Conservation (phyloP, 2,329 filamentous ascomycete species). For the Xylaria hypoxylon region DNA sequence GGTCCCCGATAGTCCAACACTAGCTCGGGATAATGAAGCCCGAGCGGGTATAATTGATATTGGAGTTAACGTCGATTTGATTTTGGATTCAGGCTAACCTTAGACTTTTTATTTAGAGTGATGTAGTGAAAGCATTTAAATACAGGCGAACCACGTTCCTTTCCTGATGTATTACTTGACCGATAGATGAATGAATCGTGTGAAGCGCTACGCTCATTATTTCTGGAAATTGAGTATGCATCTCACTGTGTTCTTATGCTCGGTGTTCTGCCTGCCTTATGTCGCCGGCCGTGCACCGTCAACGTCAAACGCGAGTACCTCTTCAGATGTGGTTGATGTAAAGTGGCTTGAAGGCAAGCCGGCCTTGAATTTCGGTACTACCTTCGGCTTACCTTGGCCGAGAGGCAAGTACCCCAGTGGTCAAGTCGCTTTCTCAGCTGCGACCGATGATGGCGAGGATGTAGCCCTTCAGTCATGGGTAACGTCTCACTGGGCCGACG, state of each 20-base stretch:
- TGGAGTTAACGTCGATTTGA: conserved; percentile 9
- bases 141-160: not conserved
- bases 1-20: not conserved
- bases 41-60: conserved; percentile 17
- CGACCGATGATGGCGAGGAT: conserved; percentile 42
- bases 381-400: conserved; percentile 60
- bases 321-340: conserved; percentile 45
- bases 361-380: conserved; percentile 52
- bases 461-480: conserved; percentile 64
- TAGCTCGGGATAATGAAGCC: conserved; percentile 28
- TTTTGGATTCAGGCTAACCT: not conserved
- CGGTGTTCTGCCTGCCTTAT: conserved; percentile 12
- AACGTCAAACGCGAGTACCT: conserved; percentile 19
- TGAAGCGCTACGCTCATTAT: not conserved
- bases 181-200: not conserved
- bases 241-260: conserved; percentile 14
- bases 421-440: conserved; percentile 53
- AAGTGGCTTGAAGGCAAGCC: conserved; percentile 58
- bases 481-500: conserved; percentile 70
- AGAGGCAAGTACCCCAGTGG: conserved; percentile 54
- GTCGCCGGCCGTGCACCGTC: not conserved
- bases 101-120: conserved; percentile 8
- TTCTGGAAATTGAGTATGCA: conserved; percentile 24
- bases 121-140: conserved; percentile 10
- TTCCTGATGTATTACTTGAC: not conserved